Base-by-base conservation (phyloP, 495 filamentous ascomycete genomes). In the Penicillium atrosanguineum region DNA sequence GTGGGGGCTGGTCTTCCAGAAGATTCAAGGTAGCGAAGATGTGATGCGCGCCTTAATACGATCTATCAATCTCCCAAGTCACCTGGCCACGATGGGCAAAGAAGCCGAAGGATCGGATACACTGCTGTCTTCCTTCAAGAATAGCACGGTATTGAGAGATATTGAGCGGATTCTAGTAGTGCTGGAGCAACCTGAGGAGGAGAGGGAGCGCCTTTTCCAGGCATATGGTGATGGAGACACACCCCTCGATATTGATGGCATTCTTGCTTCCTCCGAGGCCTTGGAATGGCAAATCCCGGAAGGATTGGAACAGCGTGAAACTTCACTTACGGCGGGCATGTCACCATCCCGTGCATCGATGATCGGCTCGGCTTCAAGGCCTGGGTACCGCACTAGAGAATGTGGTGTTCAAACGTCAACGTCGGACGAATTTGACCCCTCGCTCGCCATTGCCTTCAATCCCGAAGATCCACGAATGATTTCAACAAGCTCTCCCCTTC, bases 101-200 rank as follows among this genome's bases (percentile, higher is more conserved):
- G 61, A 78, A 60, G 59, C 68, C 0, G 72, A 75, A 49, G 69
- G 68, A 7, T 75, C 70, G 14, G 72, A 75, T 48, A 67, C 72
- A 0, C 48, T 84, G 45, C 68, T 83, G 19, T 74, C 74, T 15
- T 75, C 71, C 34, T 85, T 80, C 75, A 76, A 80, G 46, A 80
- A 76, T 45, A 83, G 80, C 47, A 64, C 72, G 18, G 72, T 81
- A 1, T 69, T 81, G 41, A 69, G 67, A 51, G 69, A 81, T 25
- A 78, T 85, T 34, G 82, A 83, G 57, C 67, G 68, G 14, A 64
- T 83, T 28, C 61, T 84, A 9, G 71, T 76, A 6, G 65, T 70
- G 7, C 58, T 75, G n/a, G 69, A 73, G n/a, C 68, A 71, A 29
- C 75, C 71, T 0, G 69, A 73, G 19, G 72, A 73, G 43, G 67